Evolutionary conservation across 2,329 filamentous ascomycete species (phyloP), one percentile per base, ranked within the genome.

Genomic region (Fusarium transvaalense): DNA sequence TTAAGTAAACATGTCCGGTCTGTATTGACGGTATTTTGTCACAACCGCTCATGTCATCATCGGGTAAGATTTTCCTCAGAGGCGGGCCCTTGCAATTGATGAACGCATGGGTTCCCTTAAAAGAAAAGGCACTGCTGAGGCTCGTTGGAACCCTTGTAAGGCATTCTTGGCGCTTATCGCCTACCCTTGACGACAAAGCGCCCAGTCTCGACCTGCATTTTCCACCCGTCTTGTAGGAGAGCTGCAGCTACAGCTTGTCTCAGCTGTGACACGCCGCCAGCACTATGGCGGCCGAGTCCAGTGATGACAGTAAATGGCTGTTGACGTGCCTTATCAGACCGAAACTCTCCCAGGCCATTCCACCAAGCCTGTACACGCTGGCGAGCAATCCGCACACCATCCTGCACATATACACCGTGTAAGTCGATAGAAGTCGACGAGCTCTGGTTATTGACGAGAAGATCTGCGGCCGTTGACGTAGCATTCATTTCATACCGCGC

Each of bases 181-280:
- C 82, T 78, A 0, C 94, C 94, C 13, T 82, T 88, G 17, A 97
- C 87, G 50, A 89, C 80, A 74, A 95, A 86, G 37, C 87, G 86
- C 0, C 94, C 94, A 29, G 88, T 89, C 42, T 89, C 85, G 43
- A 91, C 85, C 76, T 93, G 88, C 34, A 96, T 83, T 76, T 88
- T 93, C 95, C 95, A 98, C 1, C 94, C 94, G 63, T 95, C 92
- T 43, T 87, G 85, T 38, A 89, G 84, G 41, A 98, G 82, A 75
- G 89, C 90, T 74, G 88, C 90, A 46, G 86, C 89, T n/a, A 98
- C 94, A 17, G 92, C 91, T 58, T 91, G 91, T 7, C 94, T 91
- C 61, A 98, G 78, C 70, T 88, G 89, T 3, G 91, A 92, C 56
- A 87, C 90, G 1, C 94, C 93, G 53, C 91, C 89, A 46, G 88